These are phyloP conservation scores for Phoma herbarum DNA, from an alignment of 2,329 filamentous ascomycete species.

Conservation along the genomic window DNA sequence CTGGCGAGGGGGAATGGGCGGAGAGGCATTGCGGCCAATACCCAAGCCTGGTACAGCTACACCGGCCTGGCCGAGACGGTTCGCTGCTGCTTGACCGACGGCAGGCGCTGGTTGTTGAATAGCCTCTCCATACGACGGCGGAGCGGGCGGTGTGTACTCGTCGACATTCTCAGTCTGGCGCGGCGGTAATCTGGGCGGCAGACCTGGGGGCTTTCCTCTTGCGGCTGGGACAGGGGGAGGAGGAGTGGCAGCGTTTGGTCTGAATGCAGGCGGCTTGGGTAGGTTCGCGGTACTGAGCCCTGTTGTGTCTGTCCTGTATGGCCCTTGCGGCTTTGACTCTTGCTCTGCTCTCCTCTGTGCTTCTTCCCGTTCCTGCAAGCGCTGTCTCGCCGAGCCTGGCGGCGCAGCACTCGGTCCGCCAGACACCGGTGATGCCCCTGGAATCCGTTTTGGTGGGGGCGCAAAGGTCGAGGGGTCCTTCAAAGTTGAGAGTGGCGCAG, in stretches of 20 bases:
- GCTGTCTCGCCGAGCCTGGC: slow-evolving; percentile 52
- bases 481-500: slow-evolving; percentile 72
- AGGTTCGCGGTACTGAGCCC: slow-evolving; percentile 74
- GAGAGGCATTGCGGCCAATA: slow-evolving; percentile 64
- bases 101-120: slow-evolving; percentile 43
- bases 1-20: slow-evolving; percentile 50
- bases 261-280: slow-evolving; percentile 73
- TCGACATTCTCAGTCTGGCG: slow-evolving; percentile 65
- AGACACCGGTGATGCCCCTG: slow-evolving; percentile 12
- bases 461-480: slow-evolving; percentile 81
- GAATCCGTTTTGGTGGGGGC: slow-evolving; percentile 75
- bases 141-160: slow-evolving; percentile 56
- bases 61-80: slow-evolving; percentile 75
- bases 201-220: slow-evolving; percentile 59
- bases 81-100: slow-evolving; percentile 68
- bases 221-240: slow-evolving; percentile 38
- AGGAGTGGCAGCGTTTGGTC: slow-evolving; percentile 45
- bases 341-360: slow-evolving; percentile 49
- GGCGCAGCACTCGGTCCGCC: slow-evolving; percentile 54
- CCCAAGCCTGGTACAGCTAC: slow-evolving; percentile 81
- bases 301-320: slow-evolving; percentile 75
- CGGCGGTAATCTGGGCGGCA: slow-evolving; percentile 77
- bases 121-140: slow-evolving; percentile 60
- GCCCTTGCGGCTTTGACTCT: slow-evolving; percentile 62
- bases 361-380: slow-evolving; percentile 47